Evolutionary conservation across 495 filamentous ascomycete species (phyloP).

Genomic region (Aspergillus carlsbadensis): DNA sequence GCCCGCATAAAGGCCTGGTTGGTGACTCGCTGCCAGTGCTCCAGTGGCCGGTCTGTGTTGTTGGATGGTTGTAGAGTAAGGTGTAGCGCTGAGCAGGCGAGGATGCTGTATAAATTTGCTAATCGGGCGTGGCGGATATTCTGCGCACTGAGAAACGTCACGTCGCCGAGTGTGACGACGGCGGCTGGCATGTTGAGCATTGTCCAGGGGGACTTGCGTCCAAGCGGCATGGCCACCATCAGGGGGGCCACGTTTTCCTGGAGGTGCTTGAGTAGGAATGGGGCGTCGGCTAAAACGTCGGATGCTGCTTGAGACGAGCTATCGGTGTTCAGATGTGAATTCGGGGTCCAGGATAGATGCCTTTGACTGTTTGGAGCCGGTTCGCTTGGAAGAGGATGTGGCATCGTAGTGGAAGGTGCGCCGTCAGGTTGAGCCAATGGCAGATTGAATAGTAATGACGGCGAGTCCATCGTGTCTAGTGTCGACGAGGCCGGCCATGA

Average conservation of each 20-base stretch:
- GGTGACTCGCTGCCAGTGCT: constrained; percentile 27
- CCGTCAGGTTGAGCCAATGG: no score
- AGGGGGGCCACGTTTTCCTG: constrained; percentile 32
- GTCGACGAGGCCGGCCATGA: constrained; percentile 1
- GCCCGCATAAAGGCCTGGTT: constrained; percentile 29
- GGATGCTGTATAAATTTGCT: constrained; percentile 31
- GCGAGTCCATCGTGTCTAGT: not conserved
- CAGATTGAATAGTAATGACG: not conserved
- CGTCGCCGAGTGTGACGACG: constrained; percentile 30
- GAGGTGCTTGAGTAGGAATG: constrained; percentile 31
- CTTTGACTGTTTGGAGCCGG: no score
- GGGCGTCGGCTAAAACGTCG: constrained; percentile 19
- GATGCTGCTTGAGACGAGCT: not conserved
- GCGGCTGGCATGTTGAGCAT: constrained; percentile 33
- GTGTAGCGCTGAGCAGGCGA: constrained; percentile 33
- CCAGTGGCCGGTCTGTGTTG: constrained; percentile 13
- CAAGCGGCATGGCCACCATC: constrained; percentile 33
- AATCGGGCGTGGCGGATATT: constrained; percentile 31
- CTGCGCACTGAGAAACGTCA: constrained; percentile 30
- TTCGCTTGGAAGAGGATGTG: no score
- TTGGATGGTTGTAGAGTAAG: constrained; percentile 21
- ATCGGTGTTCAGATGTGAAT: not conserved
- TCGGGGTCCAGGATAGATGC: no score
- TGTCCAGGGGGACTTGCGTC: constrained; percentile 34
- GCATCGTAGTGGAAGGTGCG: no score